phyloP scores from a whole-genome alignment of 2,329 filamentous ascomycete genomes.

The Penicillium hesseltinei region DNA sequence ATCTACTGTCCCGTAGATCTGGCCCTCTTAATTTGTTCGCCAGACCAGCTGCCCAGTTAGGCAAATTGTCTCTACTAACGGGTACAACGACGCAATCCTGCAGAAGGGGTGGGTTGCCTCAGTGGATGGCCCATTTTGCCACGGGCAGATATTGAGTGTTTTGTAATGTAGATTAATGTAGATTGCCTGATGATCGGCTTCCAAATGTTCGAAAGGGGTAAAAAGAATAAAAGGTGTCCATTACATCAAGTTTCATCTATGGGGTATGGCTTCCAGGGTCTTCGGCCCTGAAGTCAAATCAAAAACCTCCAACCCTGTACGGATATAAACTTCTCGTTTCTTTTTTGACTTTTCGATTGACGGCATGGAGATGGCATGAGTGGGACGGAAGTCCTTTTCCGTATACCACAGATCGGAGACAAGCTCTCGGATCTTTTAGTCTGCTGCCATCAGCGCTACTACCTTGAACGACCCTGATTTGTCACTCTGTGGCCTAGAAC shows the following conservation, averaged over 20 bases:
- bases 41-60: not conserved
- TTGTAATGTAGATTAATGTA: not conserved
- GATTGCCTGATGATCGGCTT: not conserved
- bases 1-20: not conserved
- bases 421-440: constrained; percentile 7
- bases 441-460: constrained; percentile 11
- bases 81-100: not conserved
- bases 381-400: not conserved
- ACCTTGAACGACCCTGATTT: constrained; percentile 17
- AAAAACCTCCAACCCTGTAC: not conserved
- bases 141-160: not conserved
- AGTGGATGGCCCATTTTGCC: not conserved
- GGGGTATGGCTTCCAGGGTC: not conserved
- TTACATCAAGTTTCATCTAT: not conserved
- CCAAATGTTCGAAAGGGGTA: not conserved
- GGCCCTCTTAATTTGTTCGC: not conserved
- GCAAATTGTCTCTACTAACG: not conserved
- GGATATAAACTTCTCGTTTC: not conserved
- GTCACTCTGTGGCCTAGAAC: constrained; percentile 6
- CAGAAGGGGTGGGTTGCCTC: not conserved
- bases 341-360: constrained; percentile 4
- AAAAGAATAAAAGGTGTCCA: not conserved
- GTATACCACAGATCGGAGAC: constrained; percentile 10
- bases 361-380: not conserved
- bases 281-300: constrained; percentile 11